Conservation (phyloP, 2,329 filamentous ascomycete species). For the Pseudomassariella vexata region DNA sequence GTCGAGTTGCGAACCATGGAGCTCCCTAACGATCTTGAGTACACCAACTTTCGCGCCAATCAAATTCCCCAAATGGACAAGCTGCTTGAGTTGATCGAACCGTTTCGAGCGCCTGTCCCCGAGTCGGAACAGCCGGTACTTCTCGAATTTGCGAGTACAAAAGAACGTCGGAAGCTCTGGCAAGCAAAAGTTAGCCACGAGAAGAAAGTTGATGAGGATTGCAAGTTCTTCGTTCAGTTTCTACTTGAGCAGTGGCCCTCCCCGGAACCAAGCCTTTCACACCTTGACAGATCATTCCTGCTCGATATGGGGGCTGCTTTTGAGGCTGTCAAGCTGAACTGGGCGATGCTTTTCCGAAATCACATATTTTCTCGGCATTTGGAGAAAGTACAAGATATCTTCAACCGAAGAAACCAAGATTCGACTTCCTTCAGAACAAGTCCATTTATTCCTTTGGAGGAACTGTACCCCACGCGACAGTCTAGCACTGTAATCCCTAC, state of each 20-base stretch:
- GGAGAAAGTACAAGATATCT: slow-evolving; percentile 32
- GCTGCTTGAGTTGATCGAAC: slow-evolving; percentile 25
- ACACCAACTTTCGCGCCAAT: slow-evolving; percentile 26
- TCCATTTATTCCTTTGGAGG: slow-evolving; percentile 14
- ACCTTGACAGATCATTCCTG: slow-evolving; percentile 20
- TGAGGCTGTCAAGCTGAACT: slow-evolving; percentile 34
- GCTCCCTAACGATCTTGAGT: slow-evolving; percentile 29
- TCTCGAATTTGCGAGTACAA: slow-evolving; percentile 19
- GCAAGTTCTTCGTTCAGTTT: slow-evolving; percentile 29
- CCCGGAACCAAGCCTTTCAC: slow-evolving; percentile 21
- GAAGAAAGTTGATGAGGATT: slow-evolving; percentile 24
- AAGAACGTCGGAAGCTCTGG: slow-evolving; percentile 23
- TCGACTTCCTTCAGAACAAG: slow-evolving; percentile 26
- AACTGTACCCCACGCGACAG: slow-evolving; percentile 10
- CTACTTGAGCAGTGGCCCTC: slow-evolving; percentile 42
- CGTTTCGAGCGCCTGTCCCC: slow-evolving; percentile 20
- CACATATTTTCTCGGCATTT: slow-evolving; percentile 38
- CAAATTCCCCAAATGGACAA: slow-evolving; percentile 25
- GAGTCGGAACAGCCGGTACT: slow-evolving; percentile 17
- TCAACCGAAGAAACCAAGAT: too few relatives aligned
- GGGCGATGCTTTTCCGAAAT: slow-evolving; percentile 43
- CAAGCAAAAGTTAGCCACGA: slow-evolving; percentile 23
- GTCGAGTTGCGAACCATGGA: slow-evolving; percentile 29
- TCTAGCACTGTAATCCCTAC: slow-evolving; percentile 11
- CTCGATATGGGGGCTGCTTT: slow-evolving; percentile 34